Evolutionary conservation across 768 basidiomycete species (phyloP).

Genomic region (Steccherinum ochraceum): DNA sequence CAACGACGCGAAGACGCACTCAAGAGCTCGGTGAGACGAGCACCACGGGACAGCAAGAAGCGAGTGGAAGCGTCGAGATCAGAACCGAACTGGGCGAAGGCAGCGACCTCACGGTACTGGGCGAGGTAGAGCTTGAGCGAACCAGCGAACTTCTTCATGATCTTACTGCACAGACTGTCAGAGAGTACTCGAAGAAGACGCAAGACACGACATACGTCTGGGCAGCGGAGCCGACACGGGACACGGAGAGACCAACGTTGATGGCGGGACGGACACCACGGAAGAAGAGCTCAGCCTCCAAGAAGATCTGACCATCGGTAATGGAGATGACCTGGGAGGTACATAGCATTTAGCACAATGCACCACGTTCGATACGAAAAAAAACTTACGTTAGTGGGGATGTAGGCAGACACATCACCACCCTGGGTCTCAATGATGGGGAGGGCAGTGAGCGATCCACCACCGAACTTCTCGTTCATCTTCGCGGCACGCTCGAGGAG

Average conservation of each 20-base stretch:
- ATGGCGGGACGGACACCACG: conserved; percentile 99
- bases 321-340: conserved; percentile 94
- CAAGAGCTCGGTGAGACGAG: conserved; percentile 94
- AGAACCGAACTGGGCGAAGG: conserved; percentile 99
- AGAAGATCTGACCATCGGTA: conserved; percentile 99
- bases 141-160: conserved; percentile 99
- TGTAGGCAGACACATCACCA: conserved; percentile 99
- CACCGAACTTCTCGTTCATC: conserved; percentile 99
- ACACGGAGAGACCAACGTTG: conserved; percentile 99
- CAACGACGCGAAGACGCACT: conserved; percentile 44
- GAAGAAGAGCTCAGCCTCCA: conserved; percentile 99
- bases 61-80: conserved; percentile 99
- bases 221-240: conserved; percentile 99
- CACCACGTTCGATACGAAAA: conserved; percentile 3
- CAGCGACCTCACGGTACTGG: conserved; percentile 99
- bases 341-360: conserved; percentile 4
- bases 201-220: conserved; percentile 72
- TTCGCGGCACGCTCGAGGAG: conserved; percentile 99
- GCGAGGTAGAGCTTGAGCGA: conserved; percentile 99
- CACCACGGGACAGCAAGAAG: conserved; percentile 96
- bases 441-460: conserved; percentile 96
- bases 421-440: conserved; percentile 99
- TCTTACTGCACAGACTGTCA: conserved; percentile 50
- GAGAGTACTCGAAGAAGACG: conserved; percentile 1
- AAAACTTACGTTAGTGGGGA: conserved; percentile 76